Base-by-base conservation (phyloP, 768 basidiomycete species). In the Hygrocybe punicea region DNA sequence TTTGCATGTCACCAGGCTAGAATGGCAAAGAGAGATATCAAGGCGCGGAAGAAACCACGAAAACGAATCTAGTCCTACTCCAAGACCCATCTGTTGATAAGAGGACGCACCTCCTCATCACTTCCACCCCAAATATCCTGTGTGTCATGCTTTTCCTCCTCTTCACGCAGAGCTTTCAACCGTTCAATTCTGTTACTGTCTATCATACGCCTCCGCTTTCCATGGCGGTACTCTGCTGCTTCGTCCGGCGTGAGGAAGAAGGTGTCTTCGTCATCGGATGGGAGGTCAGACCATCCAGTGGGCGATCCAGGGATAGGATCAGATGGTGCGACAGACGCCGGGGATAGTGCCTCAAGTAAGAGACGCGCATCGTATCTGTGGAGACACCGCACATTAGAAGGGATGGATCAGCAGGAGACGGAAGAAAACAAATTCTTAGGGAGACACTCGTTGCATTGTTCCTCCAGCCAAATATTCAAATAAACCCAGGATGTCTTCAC, bases 181-280 rank as follows among this genome's bases (percentile, higher is more conserved):
- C 93, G 81, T 6, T 84, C 85, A 63, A 85, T 84, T 52, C 87
- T 71, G 7, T 77, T 72, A 17, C 73, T 75, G 16, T 89, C 84
- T 39, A 91, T 72, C 34, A 84, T 61, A 13, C 78, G 76, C 23
- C 86, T 76, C 39, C 87, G 84, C 68, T 93, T 91, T 37, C 85
- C 82, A 21, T 83, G 78, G 36, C 76, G 78, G 58, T 84, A 85
- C 58, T 87, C 87, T 13, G 84, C 84, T 2, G 78, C 71, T 61
- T 93, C 92, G 6, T 78, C 76, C 0, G 80, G 80, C 1, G 83
- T 77, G 59, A 94, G 80, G 72, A 89, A 90, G 71, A 93, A 95
- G 0, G 82, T 87, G 62, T 95, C 92, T 72, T 94, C 93, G 4
- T 83, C 67, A 64, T 94, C 92, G 0, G 92, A 93, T 4, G 91